Conservation (phyloP, 192 early-diverging fungal species). For the Chytriomyces sp. region DNA sequence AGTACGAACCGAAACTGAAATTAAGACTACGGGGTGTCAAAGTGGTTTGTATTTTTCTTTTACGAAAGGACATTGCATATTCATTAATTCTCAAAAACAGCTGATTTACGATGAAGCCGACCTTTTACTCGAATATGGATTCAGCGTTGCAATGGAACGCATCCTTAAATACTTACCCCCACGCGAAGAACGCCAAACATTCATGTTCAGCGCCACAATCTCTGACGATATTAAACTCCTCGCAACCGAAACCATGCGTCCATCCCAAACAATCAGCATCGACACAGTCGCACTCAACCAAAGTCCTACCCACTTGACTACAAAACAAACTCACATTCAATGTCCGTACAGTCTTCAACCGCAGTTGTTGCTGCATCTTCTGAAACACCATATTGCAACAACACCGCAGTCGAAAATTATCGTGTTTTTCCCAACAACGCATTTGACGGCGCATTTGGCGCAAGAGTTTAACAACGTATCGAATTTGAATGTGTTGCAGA, state of each 20-base stretch:
- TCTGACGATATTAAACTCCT: constrained; percentile 78
- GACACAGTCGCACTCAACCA: constrained; percentile 66
- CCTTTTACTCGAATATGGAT: constrained; percentile 74
- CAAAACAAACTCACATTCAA: constrained; percentile 77
- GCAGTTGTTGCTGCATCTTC: constrained; percentile 62
- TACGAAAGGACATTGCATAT: too few species aligned
- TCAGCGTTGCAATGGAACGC: not conserved
- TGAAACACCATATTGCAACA: constrained; percentile 75
- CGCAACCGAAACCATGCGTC: constrained; percentile 86
- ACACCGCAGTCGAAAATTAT: constrained; percentile 65
- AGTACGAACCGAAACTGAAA: constrained; percentile 38
- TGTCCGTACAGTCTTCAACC: constrained; percentile 69
- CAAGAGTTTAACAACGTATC: constrained; percentile 55
- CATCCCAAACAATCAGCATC: constrained; percentile 85
- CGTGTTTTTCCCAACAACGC: constrained; percentile 88
- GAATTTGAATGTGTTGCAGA: constrained; percentile 51
- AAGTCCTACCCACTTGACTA: constrained; percentile 59
- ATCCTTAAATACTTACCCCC: constrained; percentile 66
- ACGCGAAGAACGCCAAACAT: constrained; percentile 72
- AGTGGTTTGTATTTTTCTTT: too few species aligned
- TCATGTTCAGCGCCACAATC: constrained; percentile 94
- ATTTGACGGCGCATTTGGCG: constrained; percentile 66
- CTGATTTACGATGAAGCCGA: constrained; percentile 97
- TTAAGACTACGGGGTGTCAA: constrained; percentile 8
- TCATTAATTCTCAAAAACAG: constrained; percentile 14